phyloP scores from a whole-genome alignment of 2,329 filamentous ascomycete genomes.

The Tolypocladium paradoxum region DNA sequence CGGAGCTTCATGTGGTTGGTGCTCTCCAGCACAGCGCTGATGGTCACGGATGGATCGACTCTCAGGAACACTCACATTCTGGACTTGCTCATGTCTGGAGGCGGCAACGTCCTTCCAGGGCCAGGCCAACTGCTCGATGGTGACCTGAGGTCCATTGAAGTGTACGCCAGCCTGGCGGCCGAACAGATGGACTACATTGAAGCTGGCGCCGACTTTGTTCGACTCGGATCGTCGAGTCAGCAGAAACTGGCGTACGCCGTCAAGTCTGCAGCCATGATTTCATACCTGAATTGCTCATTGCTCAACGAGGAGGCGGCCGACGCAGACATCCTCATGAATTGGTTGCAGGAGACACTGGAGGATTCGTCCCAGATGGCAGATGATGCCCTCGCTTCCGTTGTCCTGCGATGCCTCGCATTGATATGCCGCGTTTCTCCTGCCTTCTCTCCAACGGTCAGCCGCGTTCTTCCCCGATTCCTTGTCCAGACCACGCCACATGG shows the following conservation, averaged over 20 bases:
- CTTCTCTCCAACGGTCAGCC: constrained; percentile 65
- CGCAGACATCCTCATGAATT: constrained; percentile 64
- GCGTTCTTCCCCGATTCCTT: constrained; percentile 74
- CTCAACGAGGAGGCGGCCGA: constrained; percentile 76
- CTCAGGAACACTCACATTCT: constrained; percentile 56
- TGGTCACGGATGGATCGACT: constrained; percentile 52
- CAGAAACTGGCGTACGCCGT: constrained; percentile 78
- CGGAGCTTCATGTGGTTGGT: constrained; percentile 80
- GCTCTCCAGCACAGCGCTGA: constrained; percentile 64
- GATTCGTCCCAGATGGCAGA: constrained; percentile 78
- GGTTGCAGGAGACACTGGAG: constrained; percentile 73
- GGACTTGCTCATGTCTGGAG: constrained; percentile 57
- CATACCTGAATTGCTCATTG: constrained; percentile 76
- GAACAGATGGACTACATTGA: constrained; percentile 83
- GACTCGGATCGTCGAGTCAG: constrained; percentile 72
- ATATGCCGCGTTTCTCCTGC: constrained; percentile 64
- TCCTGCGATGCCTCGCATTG: constrained; percentile 72
- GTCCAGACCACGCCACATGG: constrained; percentile 68
- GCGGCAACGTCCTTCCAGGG: constrained; percentile 30
- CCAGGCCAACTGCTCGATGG: constrained; percentile 30
- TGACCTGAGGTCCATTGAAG: constrained; percentile 46
- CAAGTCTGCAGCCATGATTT: constrained; percentile 71
- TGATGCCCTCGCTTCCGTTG: constrained; percentile 61
- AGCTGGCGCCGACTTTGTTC: constrained; percentile 77
- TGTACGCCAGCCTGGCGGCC: constrained; percentile 60